Base-by-base conservation (phyloP, 2,329 filamentous ascomycete genomes). In the Aspergillus felis region DNA sequence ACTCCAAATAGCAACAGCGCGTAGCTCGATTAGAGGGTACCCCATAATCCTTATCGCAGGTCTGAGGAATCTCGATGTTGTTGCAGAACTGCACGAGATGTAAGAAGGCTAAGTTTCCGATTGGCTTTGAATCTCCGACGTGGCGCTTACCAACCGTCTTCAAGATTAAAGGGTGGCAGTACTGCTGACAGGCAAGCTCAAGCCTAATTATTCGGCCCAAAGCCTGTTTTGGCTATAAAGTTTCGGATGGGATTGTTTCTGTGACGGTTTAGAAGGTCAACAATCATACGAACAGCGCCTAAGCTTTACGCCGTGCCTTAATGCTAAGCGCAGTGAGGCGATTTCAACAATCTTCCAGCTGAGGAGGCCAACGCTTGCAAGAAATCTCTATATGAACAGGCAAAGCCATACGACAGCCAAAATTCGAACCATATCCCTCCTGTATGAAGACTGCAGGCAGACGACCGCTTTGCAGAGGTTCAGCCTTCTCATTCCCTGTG, bases 1-100 rank as follows among this genome's bases (percentile, higher is more conserved):
- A 12, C 62, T 54, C 25, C 42, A 64, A 63, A 64, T 66, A 62
- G 64, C 44, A 61, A 50, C 59, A 47, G 62, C 64, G 64, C 62
- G 47, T 66, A 66, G 10, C 42, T 35, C 54, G 35, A 20, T 47
- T 24, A 10, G 4, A 24, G 44, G 22, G 14, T 17, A 46, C 42
- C 14, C 20, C 10, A 47, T 47, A 17, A 14, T 27, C 20, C 8
- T 14, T 17, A 35, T 35, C 28, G 49, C 49, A 14, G 9, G 28
- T 28, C 14, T 51, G 28, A 35, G 27, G 29, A 38, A 22, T 29
- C 27, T n/a, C 27, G 49, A 47, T 3, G 32, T 35, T 55, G 60
- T 60, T 60, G 58, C 58, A 60, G 55, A 55, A 51, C 35, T 52
- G 54, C 50, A 53, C 22, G 29, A 50, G 42, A 49, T 48, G 47